Percentiles rank a stretch among this genome's conserved stretches.
phyloP scores from a whole-genome alignment of 805 yeast species.

The Suhomyces xylopsoci region DNA sequence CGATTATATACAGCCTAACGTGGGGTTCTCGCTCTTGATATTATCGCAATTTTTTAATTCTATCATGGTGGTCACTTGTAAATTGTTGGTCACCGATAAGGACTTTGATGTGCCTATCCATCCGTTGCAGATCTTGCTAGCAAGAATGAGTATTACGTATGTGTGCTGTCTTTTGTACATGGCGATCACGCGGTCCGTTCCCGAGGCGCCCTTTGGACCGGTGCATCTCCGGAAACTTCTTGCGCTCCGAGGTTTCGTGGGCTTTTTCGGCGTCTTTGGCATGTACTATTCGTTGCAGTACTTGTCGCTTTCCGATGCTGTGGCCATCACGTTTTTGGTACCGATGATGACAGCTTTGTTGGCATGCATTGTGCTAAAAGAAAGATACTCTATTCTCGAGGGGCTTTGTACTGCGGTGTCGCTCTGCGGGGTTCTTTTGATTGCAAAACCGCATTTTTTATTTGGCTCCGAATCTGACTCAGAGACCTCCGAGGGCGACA shows the following conservation, averaged over 20 bases:
- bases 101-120: constrained; percentile 60
- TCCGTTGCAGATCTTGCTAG: constrained; percentile 75
- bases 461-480: constrained; percentile 45
- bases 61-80: constrained; percentile 71
- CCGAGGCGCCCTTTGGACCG: constrained; percentile 71
- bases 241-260: constrained; percentile 62
- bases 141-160: constrained; percentile 73
- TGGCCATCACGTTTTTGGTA: constrained; percentile 70
- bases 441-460: constrained; percentile 76
- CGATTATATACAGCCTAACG: constrained; percentile 28
- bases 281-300: constrained; percentile 72
- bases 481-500: constrained; percentile 30
- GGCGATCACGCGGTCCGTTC: constrained; percentile 46
- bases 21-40: constrained; percentile 58
- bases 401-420: constrained; percentile 67
- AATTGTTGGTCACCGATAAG: constrained; percentile 65
- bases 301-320: constrained; percentile 75
- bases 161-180: constrained; percentile 56
- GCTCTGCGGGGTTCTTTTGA: constrained; percentile 69
- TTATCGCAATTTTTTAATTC: constrained; percentile 72
- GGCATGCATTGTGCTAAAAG: constrained; percentile 67
- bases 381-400: constrained; percentile 63
- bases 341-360: constrained; percentile 75
- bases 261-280: constrained; percentile 74
- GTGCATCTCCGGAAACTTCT: constrained; percentile 51